Evolutionary conservation across 306 rosid genomes (phyloP), one percentile per base, ranked within the genome.

Genomic region (Gastrolobium bilobum): DNA sequence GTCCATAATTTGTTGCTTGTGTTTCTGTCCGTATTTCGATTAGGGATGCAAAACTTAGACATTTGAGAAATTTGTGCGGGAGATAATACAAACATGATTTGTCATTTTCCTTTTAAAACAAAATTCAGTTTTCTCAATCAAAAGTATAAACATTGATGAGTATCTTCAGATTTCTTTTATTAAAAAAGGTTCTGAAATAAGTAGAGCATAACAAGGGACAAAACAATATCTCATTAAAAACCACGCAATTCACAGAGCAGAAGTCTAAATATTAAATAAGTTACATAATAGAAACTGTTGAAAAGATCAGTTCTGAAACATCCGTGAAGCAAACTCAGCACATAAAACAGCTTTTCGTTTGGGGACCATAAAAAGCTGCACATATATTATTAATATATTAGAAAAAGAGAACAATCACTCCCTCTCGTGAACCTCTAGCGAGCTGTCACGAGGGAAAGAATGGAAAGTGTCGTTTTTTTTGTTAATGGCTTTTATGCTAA

Each of bases 281-380:
- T 75, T 13, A 15, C 47, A 46, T 2, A 6, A 34, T 15, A 60
- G 3, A n/a, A 74, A 6, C 46, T 65, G 26, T 20, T 7, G 54
- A 65, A 5, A 38, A 53, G 39, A 44, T 40, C 51, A 52, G 56
- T 39, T 38, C 10, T 7, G 20, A 76, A 4, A 31, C 7, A 15
- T 56, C 30, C 42, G 35, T 43, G 84, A 64, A 73, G 38, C 73
- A 39, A 79, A 54, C 37, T 72, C 10, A 4, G 48, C 33, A 8
- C 7, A 35, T 51, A n/a, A 37, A 52, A 33, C 26, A 60, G 4
- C 4, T 39, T 57, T 56, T 43, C 0, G 10, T 54, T 10, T 50
- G 26, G 82, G 82, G 84, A 80, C 67, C 73, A 63, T 59, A 30
- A 46, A 35, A 42, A 68, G 54, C 26, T 40, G 7, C 39, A 10